Evolutionary conservation across 73 alveolate species (phyloP).

Genomic region (Paramecium pentaurelia): DNA sequence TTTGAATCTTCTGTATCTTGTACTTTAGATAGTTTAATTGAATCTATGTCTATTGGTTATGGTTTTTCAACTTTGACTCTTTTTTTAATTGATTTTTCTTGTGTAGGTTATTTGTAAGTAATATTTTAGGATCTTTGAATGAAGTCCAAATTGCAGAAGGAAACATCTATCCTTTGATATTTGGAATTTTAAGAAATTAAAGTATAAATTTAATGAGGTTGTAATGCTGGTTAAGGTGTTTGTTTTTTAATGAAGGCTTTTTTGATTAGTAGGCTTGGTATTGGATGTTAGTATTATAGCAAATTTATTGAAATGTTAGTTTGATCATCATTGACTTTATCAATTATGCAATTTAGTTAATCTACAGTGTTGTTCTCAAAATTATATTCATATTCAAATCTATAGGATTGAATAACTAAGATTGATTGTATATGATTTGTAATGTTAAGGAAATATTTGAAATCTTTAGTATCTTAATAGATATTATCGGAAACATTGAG

Average conservation of each 20-base stretch:
- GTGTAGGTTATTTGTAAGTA: neutral
- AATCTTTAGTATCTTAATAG: neutral
- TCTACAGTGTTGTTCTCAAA: neutral
- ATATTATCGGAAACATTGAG: neutral
- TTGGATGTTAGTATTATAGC: neutral
- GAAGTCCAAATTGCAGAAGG: neutral
- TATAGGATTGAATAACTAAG: neutral
- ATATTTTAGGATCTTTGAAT: neutral
- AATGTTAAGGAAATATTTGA: neutral
- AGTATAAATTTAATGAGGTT: neutral
- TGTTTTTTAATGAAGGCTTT: neutral
- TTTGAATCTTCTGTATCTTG: neutral
- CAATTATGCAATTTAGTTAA: neutral
- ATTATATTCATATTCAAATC: neutral
- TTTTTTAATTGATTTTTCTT: neutral
- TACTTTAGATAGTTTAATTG: neutral
- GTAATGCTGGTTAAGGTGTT: neutral
- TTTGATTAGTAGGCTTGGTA: neutral
- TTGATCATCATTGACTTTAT: neutral
- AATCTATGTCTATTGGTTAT: neutral
- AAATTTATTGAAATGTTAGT: neutral
- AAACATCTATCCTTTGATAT: neutral
- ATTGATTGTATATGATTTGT: neutral
- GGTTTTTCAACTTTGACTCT: neutral
- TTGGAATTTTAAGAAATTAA: neutral